Conservation (phyloP, 768 basidiomycete species). For the Hemileccinum impolitum region DNA sequence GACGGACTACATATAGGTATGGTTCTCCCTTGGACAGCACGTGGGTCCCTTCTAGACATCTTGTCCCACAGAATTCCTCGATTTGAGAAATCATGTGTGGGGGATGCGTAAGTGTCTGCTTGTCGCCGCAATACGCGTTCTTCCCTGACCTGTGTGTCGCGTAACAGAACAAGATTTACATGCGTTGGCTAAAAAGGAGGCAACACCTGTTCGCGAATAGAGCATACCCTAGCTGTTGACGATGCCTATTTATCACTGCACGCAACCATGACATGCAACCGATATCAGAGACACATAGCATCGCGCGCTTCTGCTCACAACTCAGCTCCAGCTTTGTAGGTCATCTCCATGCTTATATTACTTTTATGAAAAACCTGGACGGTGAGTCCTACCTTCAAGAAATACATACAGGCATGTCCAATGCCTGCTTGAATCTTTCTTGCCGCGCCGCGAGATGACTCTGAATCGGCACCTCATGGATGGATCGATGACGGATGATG, state of each 20-base stretch:
- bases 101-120: constrained; percentile 68
- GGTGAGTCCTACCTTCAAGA: too few species aligned
- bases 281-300: background rate
- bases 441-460: too few species aligned
- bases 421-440: too few species aligned
- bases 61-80: constrained; percentile 61
- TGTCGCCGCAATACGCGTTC: background rate
- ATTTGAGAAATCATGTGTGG: constrained; percentile 79
- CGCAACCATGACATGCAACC: background rate
- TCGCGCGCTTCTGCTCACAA: background rate
- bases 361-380: too few species aligned
- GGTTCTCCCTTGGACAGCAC: too few species aligned
- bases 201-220: constrained; percentile 56
- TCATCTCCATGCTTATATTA: too few species aligned
- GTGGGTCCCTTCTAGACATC: too few species aligned
- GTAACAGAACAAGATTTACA: constrained; percentile 76
- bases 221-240: constrained; percentile 12
- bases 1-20: constrained; percentile 78
- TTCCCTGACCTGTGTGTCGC: background rate
- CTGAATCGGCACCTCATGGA: too few species aligned
- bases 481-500: background rate
- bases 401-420: too few species aligned
- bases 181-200: constrained; percentile 64
- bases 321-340: background rate
- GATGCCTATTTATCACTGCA: background rate